A percentile compares a stretch with the other conserved stretches of the same genome.
These are phyloP conservation scores for Sinapis alba DNA, from an alignment of 441 rosid genomes.

Conservation along the genomic window DNA sequence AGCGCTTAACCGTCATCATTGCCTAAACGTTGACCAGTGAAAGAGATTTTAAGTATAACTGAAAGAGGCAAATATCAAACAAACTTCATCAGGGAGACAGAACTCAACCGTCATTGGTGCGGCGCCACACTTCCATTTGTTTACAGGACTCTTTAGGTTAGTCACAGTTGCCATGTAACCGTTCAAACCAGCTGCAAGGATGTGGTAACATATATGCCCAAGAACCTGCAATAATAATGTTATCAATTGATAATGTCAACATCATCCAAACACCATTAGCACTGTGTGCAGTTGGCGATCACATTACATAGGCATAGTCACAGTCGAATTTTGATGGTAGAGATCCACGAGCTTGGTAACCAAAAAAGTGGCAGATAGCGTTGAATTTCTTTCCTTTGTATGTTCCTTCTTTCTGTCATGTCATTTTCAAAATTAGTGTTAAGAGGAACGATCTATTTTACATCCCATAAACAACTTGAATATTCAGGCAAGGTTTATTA, in stretches of 20 bases:
- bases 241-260: neutral
- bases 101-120: slow-evolving; percentile 85
- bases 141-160: slow-evolving; percentile 86
- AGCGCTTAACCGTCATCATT: slow-evolving; percentile 94
- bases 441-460: neutral
- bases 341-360: slow-evolving; percentile 99
- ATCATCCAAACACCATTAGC: neutral
- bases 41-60: slow-evolving; percentile 1
- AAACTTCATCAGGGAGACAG: neutral
- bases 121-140: slow-evolving; percentile 98
- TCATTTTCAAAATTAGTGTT: slow-evolving; percentile 19
- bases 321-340: slow-evolving; percentile 96
- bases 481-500: neutral
- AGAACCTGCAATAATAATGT: slow-evolving; percentile 59
- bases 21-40: slow-evolving; percentile 48
- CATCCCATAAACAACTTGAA: neutral
- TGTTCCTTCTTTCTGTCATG: slow-evolving; percentile 92
- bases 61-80: neutral
- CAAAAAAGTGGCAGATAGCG: slow-evolving; percentile 97
- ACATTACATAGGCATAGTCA: slow-evolving; percentile 94
- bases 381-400: slow-evolving; percentile 97
- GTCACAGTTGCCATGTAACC: slow-evolving; percentile 98
- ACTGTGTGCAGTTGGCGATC: neutral
- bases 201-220: slow-evolving; percentile 93
- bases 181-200: slow-evolving; percentile 93